These are phyloP conservation scores for Talaromyces sp. DNA, from an alignment of 2,329 filamentous ascomycete genomes.

Conservation along the genomic window DNA sequence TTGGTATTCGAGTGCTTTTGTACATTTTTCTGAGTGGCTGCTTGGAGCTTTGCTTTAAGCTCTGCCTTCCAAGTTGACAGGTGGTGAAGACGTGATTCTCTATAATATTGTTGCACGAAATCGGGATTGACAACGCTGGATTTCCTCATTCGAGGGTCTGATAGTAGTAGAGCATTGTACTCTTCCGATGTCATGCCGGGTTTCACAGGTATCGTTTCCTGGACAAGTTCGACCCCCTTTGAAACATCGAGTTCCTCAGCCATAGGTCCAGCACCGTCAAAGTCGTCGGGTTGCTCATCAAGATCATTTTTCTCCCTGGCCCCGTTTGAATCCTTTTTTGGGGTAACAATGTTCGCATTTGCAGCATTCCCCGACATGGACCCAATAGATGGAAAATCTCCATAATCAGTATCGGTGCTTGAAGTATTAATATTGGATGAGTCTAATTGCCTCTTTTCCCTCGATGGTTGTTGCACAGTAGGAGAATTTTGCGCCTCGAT, in stretches of 20 bases:
- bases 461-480: slow-evolving; percentile 22
- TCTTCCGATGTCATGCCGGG: slow-evolving; percentile 74
- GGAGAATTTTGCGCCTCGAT: slow-evolving; percentile 21
- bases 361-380: neutral
- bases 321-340: neutral
- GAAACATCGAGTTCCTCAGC: neutral
- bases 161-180: slow-evolving; percentile 78
- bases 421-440: slow-evolving; percentile 7
- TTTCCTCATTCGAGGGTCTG: slow-evolving; percentile 79
- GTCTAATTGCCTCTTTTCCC: neutral
- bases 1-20: slow-evolving; percentile 41
- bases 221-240: slow-evolving; percentile 4
- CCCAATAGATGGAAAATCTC: slow-evolving; percentile 32
- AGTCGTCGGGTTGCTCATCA: neutral
- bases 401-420: slow-evolving; percentile 33
- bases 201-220: slow-evolving; percentile 23
- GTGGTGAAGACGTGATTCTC: slow-evolving; percentile 90
- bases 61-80: slow-evolving; percentile 95
- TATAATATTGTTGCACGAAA: slow-evolving; percentile 91
- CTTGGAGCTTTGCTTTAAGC: slow-evolving; percentile 82
- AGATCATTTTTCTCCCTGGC: neutral
- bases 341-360: neutral
- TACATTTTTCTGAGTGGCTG: slow-evolving; percentile 65
- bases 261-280: neutral
- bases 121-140: slow-evolving; percentile 89